Evolutionary conservation across 1,284 basidiomycete genomes (phyloP).

Genomic region (Abortiporus biennis): DNA sequence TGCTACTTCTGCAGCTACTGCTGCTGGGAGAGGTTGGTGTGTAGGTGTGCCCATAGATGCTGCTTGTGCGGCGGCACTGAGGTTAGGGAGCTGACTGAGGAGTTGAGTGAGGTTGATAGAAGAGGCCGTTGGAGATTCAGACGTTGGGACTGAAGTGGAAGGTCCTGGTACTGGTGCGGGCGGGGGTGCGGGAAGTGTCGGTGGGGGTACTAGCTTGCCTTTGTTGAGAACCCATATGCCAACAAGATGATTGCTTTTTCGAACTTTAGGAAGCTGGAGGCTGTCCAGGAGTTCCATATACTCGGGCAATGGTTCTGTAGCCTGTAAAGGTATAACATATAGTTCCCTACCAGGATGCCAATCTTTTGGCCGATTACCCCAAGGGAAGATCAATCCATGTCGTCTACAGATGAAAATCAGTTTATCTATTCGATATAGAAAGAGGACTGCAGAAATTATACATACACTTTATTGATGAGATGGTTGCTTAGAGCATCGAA

Average conservation of each 20-base stretch:
- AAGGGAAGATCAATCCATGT: slow-evolving; percentile 82
- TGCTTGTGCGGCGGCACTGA: slow-evolving; percentile 5
- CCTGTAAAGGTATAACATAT: slow-evolving; percentile 79
- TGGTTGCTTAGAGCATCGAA: slow-evolving; percentile 67
- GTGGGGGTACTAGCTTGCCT: slow-evolving; percentile 53
- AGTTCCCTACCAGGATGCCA: slow-evolving; percentile 78
- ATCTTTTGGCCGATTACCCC: slow-evolving; percentile 69
- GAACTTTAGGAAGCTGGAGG: slow-evolving; percentile 59
- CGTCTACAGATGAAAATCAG: no score
- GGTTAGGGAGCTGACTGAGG: background rate
- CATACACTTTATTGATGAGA: slow-evolving; percentile 72
- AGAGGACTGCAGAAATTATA: no score
- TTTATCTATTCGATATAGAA: no score
- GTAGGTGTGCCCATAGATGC: background rate
- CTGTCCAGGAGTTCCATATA: slow-evolving; percentile 83
- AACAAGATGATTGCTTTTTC: slow-evolving; percentile 63
- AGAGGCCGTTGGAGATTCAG: slow-evolving; percentile 3
- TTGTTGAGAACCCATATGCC: slow-evolving; percentile 81
- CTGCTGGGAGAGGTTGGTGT: slow-evolving; percentile 7
- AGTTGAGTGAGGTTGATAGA: slow-evolving; percentile 6
- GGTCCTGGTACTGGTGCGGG: slow-evolving; percentile 19
- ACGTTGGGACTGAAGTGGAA: slow-evolving; percentile 5
- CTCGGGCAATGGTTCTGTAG: slow-evolving; percentile 70
- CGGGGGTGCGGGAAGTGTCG: slow-evolving; percentile 16
- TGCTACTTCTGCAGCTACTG: slow-evolving; percentile 43